A percentile compares a stretch with the other conserved stretches of the same genome.
Evolutionary conservation across 495 filamentous ascomycete species (phyloP).

Genomic region (Aspergillus biplanus): DNA sequence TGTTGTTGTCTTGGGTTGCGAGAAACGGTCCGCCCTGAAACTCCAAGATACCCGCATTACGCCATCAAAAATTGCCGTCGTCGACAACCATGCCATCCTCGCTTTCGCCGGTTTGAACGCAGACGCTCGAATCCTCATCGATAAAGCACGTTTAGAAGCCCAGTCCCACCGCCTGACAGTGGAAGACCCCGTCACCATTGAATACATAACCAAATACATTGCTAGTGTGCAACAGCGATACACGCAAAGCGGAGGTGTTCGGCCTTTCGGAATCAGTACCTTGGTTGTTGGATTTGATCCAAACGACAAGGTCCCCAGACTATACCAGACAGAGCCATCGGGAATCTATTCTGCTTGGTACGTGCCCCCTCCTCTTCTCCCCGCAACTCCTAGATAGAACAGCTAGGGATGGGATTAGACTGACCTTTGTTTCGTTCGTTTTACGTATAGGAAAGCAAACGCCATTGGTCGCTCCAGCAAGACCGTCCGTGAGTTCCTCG

Average conservation of each 20-base stretch:
- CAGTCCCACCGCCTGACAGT: conserved; percentile 98
- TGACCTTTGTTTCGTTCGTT: conserved; percentile 9
- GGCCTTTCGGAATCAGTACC: conserved; percentile 97
- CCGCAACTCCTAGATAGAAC: not conserved
- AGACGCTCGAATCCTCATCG: conserved; percentile 94
- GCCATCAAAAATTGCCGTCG: conserved; percentile 92
- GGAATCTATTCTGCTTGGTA: conserved; percentile 99
- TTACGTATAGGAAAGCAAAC: conserved; percentile 87
- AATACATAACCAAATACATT: conserved; percentile 99
- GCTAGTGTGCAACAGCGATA: conserved; percentile 97
- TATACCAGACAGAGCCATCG: conserved; percentile 97
- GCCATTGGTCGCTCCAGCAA: conserved; percentile 98
- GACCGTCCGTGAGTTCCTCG: conserved; percentile 96
- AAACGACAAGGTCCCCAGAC: conserved; percentile 77
- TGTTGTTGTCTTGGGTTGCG: conserved; percentile 94
- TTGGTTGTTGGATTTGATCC: conserved; percentile 97
- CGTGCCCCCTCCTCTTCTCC: conserved; percentile 25
- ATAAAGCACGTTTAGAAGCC: conserved; percentile 95
- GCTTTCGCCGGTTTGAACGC: conserved; percentile 97
- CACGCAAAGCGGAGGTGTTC: conserved; percentile 95
- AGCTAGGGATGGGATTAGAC: not conserved
- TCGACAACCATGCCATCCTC: conserved; percentile 94
- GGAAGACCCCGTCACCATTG: conserved; percentile 94
- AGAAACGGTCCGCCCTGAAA: conserved; percentile 98
- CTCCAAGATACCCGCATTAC: conserved; percentile 99